Base-by-base conservation (phyloP, 805 yeast genomes). In the Dipodascus geniculatus region DNA sequence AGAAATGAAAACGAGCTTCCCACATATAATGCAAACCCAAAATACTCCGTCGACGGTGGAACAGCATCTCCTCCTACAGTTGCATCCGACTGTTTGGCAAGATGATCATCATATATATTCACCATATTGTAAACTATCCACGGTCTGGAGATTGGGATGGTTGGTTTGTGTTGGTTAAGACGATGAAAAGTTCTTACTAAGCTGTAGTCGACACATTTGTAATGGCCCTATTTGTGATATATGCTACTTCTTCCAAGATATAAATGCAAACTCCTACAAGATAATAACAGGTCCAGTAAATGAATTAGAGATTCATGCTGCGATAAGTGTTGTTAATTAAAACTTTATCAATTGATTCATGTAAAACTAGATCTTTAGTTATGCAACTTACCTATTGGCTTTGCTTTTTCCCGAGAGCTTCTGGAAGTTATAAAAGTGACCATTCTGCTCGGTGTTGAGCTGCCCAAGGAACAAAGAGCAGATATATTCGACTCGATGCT, bases 21-120 rank as follows among this genome's bases (percentile, higher is more conserved):
- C 3, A 88, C 82, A 64, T 86, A 87, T 20, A 85, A 75, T 33
- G 91, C 87, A 68, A 89, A 93, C 9, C 97, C 96, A 61, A 79
- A 82, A 68, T 91, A 93, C 63, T 91, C 98, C n/a, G 69, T 68
- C 47, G 61, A 64, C 1, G 72, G 72, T 1, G 72, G 72, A 2
- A 68, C 70, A 1, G 68, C 66, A 48, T 60, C 60, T 48, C 69
- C 68, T 19, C 71, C 71, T 16, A 67, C 71, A 2, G 70, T 66
- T 47, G 63, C 71, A 49, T 68, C 71, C 6, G 70, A 63, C 53
- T 65, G 61, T 49, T 65, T 63, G 8, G 71, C 71, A 20, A 67
- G 61, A n/a, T 56, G 54, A 53, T 67, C 71, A 11, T 23, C 49
- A 47, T 38, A 38, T 38, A 38, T 14, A 14, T 14, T 38, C 8